A percentile compares a stretch with the other conserved stretches of the same genome.
These are phyloP conservation scores for Tilletia walkeri DNA, from an alignment of 1,284 basidiomycete species.

Conservation along the genomic window DNA sequence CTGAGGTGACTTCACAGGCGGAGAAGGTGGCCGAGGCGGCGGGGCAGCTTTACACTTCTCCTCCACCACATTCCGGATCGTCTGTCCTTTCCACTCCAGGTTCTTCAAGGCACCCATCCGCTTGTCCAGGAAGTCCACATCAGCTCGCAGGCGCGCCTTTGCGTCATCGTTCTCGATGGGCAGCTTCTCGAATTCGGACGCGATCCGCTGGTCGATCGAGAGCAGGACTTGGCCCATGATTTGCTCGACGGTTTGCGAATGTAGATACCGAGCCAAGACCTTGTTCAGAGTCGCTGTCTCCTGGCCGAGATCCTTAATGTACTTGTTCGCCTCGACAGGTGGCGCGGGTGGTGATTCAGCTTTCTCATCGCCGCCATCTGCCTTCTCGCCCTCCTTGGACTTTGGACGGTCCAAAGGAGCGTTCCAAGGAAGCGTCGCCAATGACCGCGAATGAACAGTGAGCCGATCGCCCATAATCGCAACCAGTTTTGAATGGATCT, in stretches of 20 bases:
- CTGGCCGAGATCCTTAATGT: conserved; percentile 87
- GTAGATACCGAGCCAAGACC: conserved; percentile 85
- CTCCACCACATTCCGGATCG: conserved; percentile 5
- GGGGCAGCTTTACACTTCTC: conserved; percentile 11
- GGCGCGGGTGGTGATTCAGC: neutral
- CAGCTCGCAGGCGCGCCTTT: conserved; percentile 32
- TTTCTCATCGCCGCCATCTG: neutral
- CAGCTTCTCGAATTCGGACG: conserved; percentile 38
- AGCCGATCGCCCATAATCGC: conserved; percentile 97
- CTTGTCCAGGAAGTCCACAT: conserved; percentile 34
- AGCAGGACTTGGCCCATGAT: conserved; percentile 44
- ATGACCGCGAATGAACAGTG: conserved; percentile 68
- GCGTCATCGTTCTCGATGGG: conserved; percentile 32
- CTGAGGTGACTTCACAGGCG: neutral
- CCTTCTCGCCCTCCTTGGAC: neutral
- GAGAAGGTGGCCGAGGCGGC: neutral
- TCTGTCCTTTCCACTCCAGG: conserved; percentile 37
- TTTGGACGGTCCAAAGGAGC: neutral
- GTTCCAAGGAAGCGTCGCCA: conserved; percentile 10
- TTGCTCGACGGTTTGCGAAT: conserved; percentile 36
- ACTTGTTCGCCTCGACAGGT: conserved; percentile 63
- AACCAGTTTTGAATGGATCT: conserved; percentile 95
- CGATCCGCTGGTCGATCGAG: conserved; percentile 42
- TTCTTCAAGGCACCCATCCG: conserved; percentile 42
- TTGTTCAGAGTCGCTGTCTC: conserved; percentile 96